A percentile compares a stretch with the other conserved stretches of the same genome.
Conservation (phyloP, 768 basidiomycete species). For the Chalciporus sphaerocephalus region DNA sequence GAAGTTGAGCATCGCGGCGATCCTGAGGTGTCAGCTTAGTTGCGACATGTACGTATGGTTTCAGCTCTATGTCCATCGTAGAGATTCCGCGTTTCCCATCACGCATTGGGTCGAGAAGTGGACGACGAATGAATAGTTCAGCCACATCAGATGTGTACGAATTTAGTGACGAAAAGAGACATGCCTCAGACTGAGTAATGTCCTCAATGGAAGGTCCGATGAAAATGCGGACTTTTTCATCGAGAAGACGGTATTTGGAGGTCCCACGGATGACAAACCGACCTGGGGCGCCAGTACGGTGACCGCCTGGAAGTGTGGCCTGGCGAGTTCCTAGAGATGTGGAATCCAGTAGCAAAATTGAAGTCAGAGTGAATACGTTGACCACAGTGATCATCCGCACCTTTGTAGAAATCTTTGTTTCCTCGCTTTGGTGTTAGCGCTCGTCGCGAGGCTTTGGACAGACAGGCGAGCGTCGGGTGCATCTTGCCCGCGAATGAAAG, state of each 20-base stretch:
- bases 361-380: neutral
- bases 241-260: constrained; percentile 75
- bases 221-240: constrained; percentile 79
- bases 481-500: constrained; percentile 32
- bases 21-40: constrained; percentile 21
- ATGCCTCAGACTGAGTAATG: constrained; percentile 53
- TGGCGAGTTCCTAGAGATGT: constrained; percentile 70
- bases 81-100: neutral
- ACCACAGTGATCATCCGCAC: constrained; percentile 35
- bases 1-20: constrained; percentile 24
- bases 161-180: constrained; percentile 23
- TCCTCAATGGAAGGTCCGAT: constrained; percentile 73
- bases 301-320: constrained; percentile 76
- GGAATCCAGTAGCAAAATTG: neutral
- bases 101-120: neutral
- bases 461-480: constrained; percentile 62
- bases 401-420: constrained; percentile 98
- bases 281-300: constrained; percentile 85
- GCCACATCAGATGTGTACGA: neutral
- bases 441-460: constrained; percentile 80
- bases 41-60: constrained; percentile 27
- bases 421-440: constrained; percentile 82
- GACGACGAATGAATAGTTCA: neutral
- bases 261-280: constrained; percentile 74
- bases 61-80: constrained; percentile 16